Evolutionary conservation across 805 yeast species (phyloP), one percentile per base, ranked within the genome.

Genomic region (Ogataea methanolica): DNA sequence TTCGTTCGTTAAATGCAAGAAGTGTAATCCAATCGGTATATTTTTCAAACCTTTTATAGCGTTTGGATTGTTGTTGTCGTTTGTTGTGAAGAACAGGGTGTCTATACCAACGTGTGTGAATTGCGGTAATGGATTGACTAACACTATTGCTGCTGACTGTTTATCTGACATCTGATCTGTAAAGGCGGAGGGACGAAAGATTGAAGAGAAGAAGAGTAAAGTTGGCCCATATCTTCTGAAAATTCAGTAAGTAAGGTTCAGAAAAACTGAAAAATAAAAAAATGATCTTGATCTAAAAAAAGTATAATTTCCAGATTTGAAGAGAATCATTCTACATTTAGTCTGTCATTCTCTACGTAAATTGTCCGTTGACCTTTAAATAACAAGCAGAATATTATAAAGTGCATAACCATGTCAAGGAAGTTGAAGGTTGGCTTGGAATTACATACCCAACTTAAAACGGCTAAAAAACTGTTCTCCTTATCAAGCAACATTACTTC

Each of bases 391-490:
- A 26, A 9, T 23, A 33, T 15, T n/a, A 16, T 34, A 15, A 34
- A 34, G 1, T 16, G 12, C 8, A 43, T 39, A 36, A n/a, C 21
- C 7, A 54, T 22, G 57, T 49, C 52, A 45, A 60, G 45, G 58
- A 48, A 51, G 47, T 49, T 92, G 53, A 87, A 82, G 60, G 86
- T 96, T 60, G 99, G 99, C 0, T 69, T 94, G 34, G 99, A 94
- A 64, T 86, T 94, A 39, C 99, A 94, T 63, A 85, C 97, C 1
- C 99, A 94, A 65, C 70, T 94, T 46, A 75, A 78, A 53, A 88
- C 97, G 0, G 61, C 66, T 35, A 71, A 76, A 46, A 94, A 94
- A 64, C 78, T 94, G 26, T 94, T 94, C 56, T 86, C 97, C 3
- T 56, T 72, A 2, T 76, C 91, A 1, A 66, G 66, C 2, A 69